Conservation (phyloP, 1,139 yeast genomes). For the Candida labiduridarum region DNA sequence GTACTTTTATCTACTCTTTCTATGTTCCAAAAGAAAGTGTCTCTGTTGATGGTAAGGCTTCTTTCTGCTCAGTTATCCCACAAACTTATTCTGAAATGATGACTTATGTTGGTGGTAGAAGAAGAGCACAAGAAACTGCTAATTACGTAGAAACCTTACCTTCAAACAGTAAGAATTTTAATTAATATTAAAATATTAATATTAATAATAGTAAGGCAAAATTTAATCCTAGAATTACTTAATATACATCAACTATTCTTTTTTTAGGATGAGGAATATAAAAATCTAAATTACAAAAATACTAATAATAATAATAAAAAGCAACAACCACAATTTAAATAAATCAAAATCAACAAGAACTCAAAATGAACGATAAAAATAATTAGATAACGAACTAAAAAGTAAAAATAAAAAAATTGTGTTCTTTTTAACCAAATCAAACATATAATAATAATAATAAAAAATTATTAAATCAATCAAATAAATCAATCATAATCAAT, state of each 20-base stretch:
- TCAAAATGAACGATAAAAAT: neutral
- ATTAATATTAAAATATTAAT: no score
- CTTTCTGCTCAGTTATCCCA: conserved; percentile 74
- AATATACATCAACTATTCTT: no score
- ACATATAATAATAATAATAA: neutral
- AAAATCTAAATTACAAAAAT: neutral
- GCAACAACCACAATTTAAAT: no score
- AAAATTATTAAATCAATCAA: conserved; percentile 17
- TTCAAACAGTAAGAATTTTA: neutral
- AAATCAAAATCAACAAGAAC: neutral
- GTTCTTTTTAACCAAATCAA: neutral
- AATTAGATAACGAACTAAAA: neutral
- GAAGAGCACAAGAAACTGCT: conserved; percentile 86
- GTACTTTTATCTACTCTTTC: conserved; percentile 86
- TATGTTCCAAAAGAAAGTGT: conserved; percentile 62
- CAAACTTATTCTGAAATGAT: conserved; percentile 91
- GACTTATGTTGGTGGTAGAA: conserved; percentile 84
- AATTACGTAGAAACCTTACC: conserved; percentile 56
- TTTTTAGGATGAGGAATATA: neutral
- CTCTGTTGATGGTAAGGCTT: conserved; percentile 36
- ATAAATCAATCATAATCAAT: conserved; percentile 17
- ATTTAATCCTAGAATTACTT: no score
- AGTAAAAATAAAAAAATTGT: neutral
- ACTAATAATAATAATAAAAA: neutral
- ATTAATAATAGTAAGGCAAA: no score